Percentiles rank a stretch among this genome's conserved stretches.
phyloP scores from a whole-genome alignment of 148 eudicot species.

The Heliamphora exappendiculata region DNA sequence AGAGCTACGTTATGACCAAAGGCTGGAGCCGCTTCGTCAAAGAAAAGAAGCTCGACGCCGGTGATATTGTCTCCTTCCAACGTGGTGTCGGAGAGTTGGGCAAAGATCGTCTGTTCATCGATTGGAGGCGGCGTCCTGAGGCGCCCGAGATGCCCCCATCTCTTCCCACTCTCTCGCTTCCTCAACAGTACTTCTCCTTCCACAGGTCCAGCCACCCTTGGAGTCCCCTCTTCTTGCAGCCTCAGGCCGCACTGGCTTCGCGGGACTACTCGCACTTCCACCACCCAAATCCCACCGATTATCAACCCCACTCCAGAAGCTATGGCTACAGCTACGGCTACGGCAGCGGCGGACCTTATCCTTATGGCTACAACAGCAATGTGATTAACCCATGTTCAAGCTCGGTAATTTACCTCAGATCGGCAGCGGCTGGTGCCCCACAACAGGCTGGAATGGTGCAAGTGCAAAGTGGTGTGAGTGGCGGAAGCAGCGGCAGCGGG shows the following conservation, averaged over 20 bases:
- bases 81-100: conserved; percentile 40
- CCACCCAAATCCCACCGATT: neutral
- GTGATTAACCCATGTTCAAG: conserved; percentile 2
- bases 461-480: conserved; percentile 8
- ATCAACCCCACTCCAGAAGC: neutral
- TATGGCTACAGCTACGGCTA: neutral
- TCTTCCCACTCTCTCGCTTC: conserved; percentile 9
- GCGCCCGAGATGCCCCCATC: conserved; percentile 6
- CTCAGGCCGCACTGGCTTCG: neutral
- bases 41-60: conserved; percentile 78
- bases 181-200: conserved; percentile 18
- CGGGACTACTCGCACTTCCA: neutral
- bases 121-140: conserved; percentile 68
- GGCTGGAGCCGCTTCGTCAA: conserved; percentile 88
- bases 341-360: neutral
- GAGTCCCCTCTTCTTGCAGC: conserved; percentile 26
- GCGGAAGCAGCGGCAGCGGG: conserved; percentile 11
- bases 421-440: conserved; percentile 2
- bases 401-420: conserved; percentile 28
- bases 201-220: conserved; percentile 18
- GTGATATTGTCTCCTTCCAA: conserved; percentile 67
- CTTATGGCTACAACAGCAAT: neutral
- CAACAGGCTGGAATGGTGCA: conserved; percentile 17
- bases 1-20: conserved; percentile 86
- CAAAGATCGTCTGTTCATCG: conserved; percentile 54